These are phyloP conservation scores for Scytalidium sp. DNA, from an alignment of 2,329 filamentous ascomycete species.

Conservation along the genomic window DNA sequence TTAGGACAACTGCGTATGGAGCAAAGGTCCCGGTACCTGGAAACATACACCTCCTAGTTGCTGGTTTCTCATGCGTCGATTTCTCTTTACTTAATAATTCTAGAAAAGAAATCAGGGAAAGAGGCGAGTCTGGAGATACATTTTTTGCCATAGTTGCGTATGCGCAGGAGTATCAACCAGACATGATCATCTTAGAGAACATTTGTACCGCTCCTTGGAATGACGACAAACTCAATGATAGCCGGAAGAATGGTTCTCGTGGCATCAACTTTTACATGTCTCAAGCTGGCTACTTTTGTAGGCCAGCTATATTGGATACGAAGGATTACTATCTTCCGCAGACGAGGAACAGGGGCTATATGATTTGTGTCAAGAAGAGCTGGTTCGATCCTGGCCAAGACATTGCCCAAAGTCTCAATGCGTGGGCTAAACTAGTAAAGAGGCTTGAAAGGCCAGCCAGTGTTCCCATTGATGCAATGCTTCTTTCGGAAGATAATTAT, in stretches of 20 bases:
- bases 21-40: constrained; percentile 52
- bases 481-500: constrained; percentile 44
- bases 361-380: constrained; percentile 50
- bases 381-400: neutral
- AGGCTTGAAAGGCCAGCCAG: constrained; percentile 51
- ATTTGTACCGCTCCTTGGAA: constrained; percentile 60
- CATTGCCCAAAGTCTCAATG: constrained; percentile 1
- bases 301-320: constrained; percentile 54
- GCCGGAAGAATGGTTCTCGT: neutral
- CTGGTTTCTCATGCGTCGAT: constrained; percentile 74
- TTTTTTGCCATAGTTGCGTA: constrained; percentile 62
- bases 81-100: constrained; percentile 64
- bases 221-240: constrained; percentile 33
- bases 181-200: constrained; percentile 71
- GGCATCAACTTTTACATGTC: constrained; percentile 16
- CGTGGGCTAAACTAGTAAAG: constrained; percentile 7
- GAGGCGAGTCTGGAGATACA: constrained; percentile 64
- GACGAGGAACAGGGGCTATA: constrained; percentile 58
- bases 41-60: constrained; percentile 62
- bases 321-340: constrained; percentile 75
- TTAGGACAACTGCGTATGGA: constrained; percentile 66
- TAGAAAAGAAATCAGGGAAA: constrained; percentile 46
- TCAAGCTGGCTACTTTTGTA: constrained; percentile 51
- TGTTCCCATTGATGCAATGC: constrained; percentile 58
- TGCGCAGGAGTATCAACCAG: constrained; percentile 50